Conservation (phyloP, 163 green algal genomes). For the Smithsoniella earleae region DNA sequence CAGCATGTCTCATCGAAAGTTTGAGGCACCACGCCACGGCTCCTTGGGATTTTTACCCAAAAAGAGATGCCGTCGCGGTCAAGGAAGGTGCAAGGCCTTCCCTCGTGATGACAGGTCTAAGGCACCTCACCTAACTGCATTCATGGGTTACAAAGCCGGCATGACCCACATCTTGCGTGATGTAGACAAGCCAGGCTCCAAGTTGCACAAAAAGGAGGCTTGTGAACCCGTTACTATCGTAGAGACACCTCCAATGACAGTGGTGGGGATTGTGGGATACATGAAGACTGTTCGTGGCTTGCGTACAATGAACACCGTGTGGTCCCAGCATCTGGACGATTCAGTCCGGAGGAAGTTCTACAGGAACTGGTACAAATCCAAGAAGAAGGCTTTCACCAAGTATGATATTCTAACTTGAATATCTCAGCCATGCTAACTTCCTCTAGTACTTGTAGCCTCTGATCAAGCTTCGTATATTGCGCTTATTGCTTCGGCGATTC, state of each 20-base stretch:
- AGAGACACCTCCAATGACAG: conserved; percentile 91
- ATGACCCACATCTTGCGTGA: conserved; percentile 99
- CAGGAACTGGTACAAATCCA: conserved; percentile 93
- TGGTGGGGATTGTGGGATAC: conserved; percentile 96
- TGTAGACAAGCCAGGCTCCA: conserved; percentile 97
- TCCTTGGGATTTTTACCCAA: conserved; percentile 97
- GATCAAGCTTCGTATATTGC: too few species aligned
- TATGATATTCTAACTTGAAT: too few species aligned
- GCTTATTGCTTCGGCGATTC: too few species aligned
- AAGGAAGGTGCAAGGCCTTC: conserved; percentile 94
- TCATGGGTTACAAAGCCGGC: conserved; percentile 99
- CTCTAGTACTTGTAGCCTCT: too few species aligned
- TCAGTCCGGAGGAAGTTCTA: conserved; percentile 87
- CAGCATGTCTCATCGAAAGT: conserved; percentile 87
- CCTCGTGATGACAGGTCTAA: conserved; percentile 85
- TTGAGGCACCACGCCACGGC: conserved; percentile 88
- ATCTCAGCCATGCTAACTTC: too few species aligned
- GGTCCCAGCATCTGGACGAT: conserved; percentile 93
- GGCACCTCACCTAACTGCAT: conserved; percentile 89
- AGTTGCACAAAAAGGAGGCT: conserved; percentile 99
- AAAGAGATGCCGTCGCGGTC: conserved; percentile 78
- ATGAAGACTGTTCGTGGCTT: conserved; percentile 83
- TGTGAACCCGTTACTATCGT: conserved; percentile 96
- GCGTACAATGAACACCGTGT: conserved; percentile 88
- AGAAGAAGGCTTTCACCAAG: conserved; percentile 99